Evolutionary conservation across 2,329 filamentous ascomycete genomes (phyloP).

Genomic region (Alternaria alternata): DNA sequence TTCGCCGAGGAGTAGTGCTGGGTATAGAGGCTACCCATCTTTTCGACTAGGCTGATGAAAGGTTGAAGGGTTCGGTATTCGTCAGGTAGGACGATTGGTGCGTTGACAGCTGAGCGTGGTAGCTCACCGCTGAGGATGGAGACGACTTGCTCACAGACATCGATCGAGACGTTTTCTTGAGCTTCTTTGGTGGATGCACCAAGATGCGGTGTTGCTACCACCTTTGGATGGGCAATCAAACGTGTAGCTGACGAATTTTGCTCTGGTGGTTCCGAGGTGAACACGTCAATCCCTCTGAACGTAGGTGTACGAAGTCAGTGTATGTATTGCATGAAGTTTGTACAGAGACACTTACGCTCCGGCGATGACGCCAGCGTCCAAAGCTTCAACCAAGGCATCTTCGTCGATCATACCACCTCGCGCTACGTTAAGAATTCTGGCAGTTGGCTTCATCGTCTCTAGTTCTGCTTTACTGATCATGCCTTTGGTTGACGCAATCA

Average conservation of each 20-base stretch:
- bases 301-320: no score
- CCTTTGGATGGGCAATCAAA: slow-evolving; percentile 73
- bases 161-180: slow-evolving; percentile 83
- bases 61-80: slow-evolving; percentile 81
- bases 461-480: slow-evolving; percentile 75
- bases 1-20: slow-evolving; percentile 69
- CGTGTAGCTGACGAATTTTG: slow-evolving; percentile 66
- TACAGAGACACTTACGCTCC: slow-evolving; percentile 59
- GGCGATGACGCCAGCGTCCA: slow-evolving; percentile 75
- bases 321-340: no score
- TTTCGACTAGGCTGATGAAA: slow-evolving; percentile 78
- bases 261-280: slow-evolving; percentile 76
- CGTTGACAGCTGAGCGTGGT: slow-evolving; percentile 80
- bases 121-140: slow-evolving; percentile 76
- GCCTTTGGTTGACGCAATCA: slow-evolving; percentile 78
- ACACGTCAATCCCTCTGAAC: slow-evolving; percentile 73
- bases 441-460: slow-evolving; percentile 74
- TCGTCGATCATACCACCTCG: slow-evolving; percentile 84
- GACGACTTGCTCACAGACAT: slow-evolving; percentile 82
- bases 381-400: slow-evolving; percentile 71
- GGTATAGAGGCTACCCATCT: slow-evolving; percentile 80
- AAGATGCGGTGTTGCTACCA: slow-evolving; percentile 80
- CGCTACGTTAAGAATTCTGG: slow-evolving; percentile 80
- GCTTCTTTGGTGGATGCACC: slow-evolving; percentile 83
- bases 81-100: slow-evolving; percentile 80